Evolutionary conservation across 108 stramenopile genomes (phyloP).

Genomic region (Bacterosira constricta): DNA sequence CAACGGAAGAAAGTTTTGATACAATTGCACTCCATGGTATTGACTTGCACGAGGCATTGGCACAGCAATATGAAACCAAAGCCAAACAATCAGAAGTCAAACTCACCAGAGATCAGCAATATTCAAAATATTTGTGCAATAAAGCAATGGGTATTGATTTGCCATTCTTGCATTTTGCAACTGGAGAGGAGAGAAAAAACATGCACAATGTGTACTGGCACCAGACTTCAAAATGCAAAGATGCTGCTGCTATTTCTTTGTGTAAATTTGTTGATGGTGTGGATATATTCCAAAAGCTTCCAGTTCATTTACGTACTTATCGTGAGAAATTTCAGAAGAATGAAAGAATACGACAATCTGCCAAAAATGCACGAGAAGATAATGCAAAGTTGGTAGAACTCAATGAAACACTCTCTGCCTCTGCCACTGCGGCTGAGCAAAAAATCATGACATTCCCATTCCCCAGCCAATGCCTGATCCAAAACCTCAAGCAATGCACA

Average conservation of each 20-base stretch:
- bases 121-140: too few relatives aligned
- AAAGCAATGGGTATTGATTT: conserved; percentile 1
- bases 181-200: not conserved
- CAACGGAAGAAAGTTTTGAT: conserved; percentile 31
- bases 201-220: not conserved
- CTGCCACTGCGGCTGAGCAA: too few relatives aligned
- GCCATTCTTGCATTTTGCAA: conserved; percentile 16
- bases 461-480: not conserved
- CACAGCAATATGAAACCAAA: not conserved
- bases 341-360: not conserved
- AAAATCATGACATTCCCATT: not conserved
- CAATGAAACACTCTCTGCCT: not conserved
- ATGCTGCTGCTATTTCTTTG: conserved; percentile 14
- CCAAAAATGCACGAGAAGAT: not conserved
- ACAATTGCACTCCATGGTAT: conserved; percentile 14
- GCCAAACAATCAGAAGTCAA: not conserved
- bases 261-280: conserved; percentile 35
- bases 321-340: conserved; percentile 1
- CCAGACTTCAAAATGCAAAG: conserved; percentile 3
- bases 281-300: conserved; percentile 27
- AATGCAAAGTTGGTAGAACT: not conserved
- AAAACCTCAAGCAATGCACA: not conserved
- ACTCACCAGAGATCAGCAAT: conserved; percentile 26
- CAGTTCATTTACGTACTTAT: conserved; percentile 16
- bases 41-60: conserved; percentile 1